Evolutionary conservation across 305 asterid genomes (phyloP), one percentile per base, ranked within the genome.

Genomic region (Petunia hybrid): DNA sequence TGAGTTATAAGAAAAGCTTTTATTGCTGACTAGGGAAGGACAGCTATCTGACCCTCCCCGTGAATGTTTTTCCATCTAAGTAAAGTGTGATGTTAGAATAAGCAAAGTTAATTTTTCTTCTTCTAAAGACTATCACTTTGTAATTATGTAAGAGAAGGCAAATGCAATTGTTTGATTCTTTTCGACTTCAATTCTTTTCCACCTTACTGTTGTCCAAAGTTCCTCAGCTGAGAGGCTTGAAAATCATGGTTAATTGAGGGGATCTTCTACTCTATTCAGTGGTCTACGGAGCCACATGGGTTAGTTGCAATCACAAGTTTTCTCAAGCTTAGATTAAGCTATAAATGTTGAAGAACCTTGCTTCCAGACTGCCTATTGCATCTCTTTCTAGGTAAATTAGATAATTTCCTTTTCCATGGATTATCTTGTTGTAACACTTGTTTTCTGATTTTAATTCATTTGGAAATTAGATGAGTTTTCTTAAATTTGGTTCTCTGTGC

Each of bases 251-350:
- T 2, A 51, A 9, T 12, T 51, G 10, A 51, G 57, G 56, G 57
- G 57, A 8, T 51, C 57, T 51, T 51, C 12, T 51, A 51, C 57
- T 51, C n/a, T 10, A 51, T 51, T 10, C 12, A 2, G 57, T 51
- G 57, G 14, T 51, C n/a, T 51, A 14, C 12, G 57, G 57, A 51
- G 57, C 14, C 57, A 51, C n/a, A 0, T 8, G 14, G 56, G 56
- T 13, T 51, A 51, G 56, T 51, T 51, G 56, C 56, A 51, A 51
- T 4, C 56, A 10, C 56, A 8, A 51, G 14, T 51, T 51, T 51
- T 51, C 57, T 51, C 57, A 51, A 51, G 57, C 57, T 51, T 51
- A 51, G 65, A 82, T 73, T 78, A 62, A 41, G 68, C 46, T 22
- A 22, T 22, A 22, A 5, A 38, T 65, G 69, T 61, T 62, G 31